Evolutionary conservation across 1,284 basidiomycete genomes (phyloP), one percentile per base, ranked within the genome.

Genomic region (Ustilago sp.): DNA sequence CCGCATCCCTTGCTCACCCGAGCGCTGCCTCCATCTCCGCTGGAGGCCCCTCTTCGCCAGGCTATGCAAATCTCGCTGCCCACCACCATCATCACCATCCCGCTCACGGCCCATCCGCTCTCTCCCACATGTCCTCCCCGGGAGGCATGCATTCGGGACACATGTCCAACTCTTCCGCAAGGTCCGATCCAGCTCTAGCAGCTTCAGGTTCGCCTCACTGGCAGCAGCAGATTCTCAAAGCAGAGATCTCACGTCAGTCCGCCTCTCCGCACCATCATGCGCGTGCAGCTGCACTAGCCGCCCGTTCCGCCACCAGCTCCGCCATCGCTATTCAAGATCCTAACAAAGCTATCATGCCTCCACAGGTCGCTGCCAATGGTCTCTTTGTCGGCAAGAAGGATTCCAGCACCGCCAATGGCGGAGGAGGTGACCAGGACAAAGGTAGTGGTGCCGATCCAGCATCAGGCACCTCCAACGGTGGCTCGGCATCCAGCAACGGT

Each of bases 251-350:
- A n/a, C 85, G 89, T 48, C 84, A 87, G 54, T 87, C 88, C 2
- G 86, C 87, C 8, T 87, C 88, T 15, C 88, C 89, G 0, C 89
- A 90, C 77, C 89, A 90, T 77, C 88, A 89, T 32, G 89, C 89
- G 15, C 84, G 89, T 31, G 88, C 89, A 23, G 89, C 89, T 15
- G 89, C 89, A 39, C 87, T 90, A 62, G 88, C 89, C 11, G 88
- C 88, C 7, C 85, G 89, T 39, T 88, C 88, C 62, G 87, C 87
- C 38, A 87, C 88, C 59, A 88, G 88, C 65, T 84, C 87, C 70
- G 86, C 87, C 8, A 81, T 87, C 32, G 86, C 88, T 11, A 82
- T 82, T 82, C 66, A 89, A 87, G 75, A 87, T 86, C 64, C 88
- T 87, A 83, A 88, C 87, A 71, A 87, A 82, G 83, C 85, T 76